phyloP scores from a whole-genome alignment of 352 stramenopile species.

The Pythium sukuiense region DNA sequence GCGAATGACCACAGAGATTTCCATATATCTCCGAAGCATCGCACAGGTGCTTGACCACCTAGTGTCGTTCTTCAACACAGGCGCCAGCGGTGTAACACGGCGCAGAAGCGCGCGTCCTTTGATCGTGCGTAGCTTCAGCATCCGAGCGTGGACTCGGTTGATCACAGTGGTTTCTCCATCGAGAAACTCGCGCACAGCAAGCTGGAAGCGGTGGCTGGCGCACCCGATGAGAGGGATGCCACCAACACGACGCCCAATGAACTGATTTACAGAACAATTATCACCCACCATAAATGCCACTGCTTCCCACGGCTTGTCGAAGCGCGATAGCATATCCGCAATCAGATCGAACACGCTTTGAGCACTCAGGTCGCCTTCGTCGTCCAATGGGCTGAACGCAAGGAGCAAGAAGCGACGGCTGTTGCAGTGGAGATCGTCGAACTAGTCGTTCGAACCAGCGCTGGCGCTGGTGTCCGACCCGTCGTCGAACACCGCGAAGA shows the following conservation, averaged over 20 bases:
- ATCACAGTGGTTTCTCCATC: background rate
- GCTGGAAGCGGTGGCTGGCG: slow-evolving; percentile 26
- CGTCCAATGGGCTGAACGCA: slow-evolving; percentile 14
- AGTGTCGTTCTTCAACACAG: slow-evolving; percentile 20
- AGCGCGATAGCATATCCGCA: slow-evolving; percentile 20
- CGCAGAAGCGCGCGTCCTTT: slow-evolving; percentile 13
- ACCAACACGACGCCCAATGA: slow-evolving; percentile 17
- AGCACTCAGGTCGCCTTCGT: slow-evolving; percentile 11
- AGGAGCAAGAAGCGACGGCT: slow-evolving; percentile 20
- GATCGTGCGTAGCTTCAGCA: slow-evolving; percentile 3
- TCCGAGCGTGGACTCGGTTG: slow-evolving; percentile 12
- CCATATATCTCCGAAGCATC: slow-evolving; percentile 12
- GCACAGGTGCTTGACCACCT: slow-evolving; percentile 22
- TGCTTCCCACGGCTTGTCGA: slow-evolving; percentile 19
- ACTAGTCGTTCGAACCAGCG: slow-evolving; percentile 13
- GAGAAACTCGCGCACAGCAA: slow-evolving; percentile 15
- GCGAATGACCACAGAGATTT: background rate
- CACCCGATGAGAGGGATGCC: slow-evolving; percentile 22
- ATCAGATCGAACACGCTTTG: slow-evolving; percentile 24
- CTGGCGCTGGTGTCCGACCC: slow-evolving; percentile 9
- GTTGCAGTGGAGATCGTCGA: slow-evolving; percentile 22
- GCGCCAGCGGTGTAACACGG: slow-evolving; percentile 17
- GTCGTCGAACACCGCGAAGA: slow-evolving; percentile 23
- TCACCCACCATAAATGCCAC: slow-evolving; percentile 25
- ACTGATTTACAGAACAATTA: slow-evolving; percentile 32